These are phyloP conservation scores for Rhodotorula toruloides DNA, from an alignment of 768 basidiomycete genomes.

Conservation along the genomic window DNA sequence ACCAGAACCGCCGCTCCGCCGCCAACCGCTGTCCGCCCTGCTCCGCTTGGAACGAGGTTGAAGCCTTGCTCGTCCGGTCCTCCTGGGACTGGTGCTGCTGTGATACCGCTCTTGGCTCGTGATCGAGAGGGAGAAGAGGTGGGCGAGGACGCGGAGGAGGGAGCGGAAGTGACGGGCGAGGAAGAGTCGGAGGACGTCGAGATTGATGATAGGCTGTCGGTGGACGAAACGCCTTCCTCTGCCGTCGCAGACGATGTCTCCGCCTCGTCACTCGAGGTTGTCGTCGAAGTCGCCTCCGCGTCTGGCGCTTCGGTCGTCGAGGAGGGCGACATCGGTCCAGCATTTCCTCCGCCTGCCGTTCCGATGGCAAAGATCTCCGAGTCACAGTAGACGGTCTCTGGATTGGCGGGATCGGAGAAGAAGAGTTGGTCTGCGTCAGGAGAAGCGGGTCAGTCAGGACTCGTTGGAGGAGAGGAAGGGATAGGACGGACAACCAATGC, in stretches of 20 bases:
- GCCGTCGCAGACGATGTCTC: neutral
- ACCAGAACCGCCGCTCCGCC: neutral
- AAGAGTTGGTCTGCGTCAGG: constrained; percentile 26
- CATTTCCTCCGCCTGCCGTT: neutral
- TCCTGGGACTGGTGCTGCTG: constrained; percentile 2
- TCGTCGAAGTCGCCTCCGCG: neutral
- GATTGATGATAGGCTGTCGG: too few relatives aligned
- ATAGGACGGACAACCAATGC: constrained; percentile 14
- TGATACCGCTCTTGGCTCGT: neutral
- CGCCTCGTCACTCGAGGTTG: neutral
- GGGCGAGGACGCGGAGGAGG: neutral
- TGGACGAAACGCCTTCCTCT: too few relatives aligned
- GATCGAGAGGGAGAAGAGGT: neutral
- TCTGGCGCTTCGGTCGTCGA: neutral
- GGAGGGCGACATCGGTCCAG: neutral
- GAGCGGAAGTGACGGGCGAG: neutral
- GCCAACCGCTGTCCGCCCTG: neutral
- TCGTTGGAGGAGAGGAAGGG: neutral
- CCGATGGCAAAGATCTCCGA: constrained; percentile 29
- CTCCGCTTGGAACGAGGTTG: constrained; percentile 1
- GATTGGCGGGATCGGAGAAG: constrained; percentile 20
- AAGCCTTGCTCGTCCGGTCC: constrained; percentile 12
- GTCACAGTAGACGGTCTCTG: constrained; percentile 17
- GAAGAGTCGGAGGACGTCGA: neutral
- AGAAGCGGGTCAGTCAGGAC: neutral